Percentiles rank a stretch among this genome's conserved stretches.
Evolutionary conservation across 768 basidiomycete genomes (phyloP).

Genomic region (Leucosporidium creatinivorum): DNA sequence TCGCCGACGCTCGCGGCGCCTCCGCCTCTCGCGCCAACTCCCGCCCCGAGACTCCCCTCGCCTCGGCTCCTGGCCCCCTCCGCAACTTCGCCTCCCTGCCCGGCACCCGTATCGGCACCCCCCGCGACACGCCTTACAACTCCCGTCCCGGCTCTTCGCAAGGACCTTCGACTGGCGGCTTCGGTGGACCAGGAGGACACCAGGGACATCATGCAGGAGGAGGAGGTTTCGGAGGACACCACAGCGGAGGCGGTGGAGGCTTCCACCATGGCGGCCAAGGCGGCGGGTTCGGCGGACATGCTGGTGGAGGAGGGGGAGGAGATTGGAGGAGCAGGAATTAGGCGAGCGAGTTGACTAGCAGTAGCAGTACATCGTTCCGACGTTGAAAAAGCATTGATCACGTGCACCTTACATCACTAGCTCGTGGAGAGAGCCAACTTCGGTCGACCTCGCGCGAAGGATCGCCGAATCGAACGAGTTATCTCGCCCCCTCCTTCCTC

Average conservation of each 20-base stretch:
- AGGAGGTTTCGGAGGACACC: neutral
- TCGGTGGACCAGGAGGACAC: neutral
- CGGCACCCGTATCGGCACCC: neutral
- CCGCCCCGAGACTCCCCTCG: conserved; percentile 1
- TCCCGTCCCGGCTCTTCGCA: conserved; percentile 6
- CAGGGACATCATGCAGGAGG: neutral
- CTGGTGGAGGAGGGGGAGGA: neutral
- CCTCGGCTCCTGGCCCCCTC: neutral
- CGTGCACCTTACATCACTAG: too few relatives aligned
- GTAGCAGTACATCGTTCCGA: too few relatives aligned
- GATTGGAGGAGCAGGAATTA: neutral
- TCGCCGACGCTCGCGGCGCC: neutral
- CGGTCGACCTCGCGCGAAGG: too few relatives aligned
- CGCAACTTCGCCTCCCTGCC: conserved; percentile 3
- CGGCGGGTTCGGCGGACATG: neutral
- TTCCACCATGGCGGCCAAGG: neutral
- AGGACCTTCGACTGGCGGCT: neutral
- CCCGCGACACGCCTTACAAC: conserved; percentile 7
- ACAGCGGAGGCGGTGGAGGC: neutral
- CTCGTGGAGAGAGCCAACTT: too few relatives aligned
- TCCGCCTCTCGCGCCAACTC: neutral
- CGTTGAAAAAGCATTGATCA: too few relatives aligned
- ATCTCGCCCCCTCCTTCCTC: too few relatives aligned
- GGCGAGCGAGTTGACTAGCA: neutral
- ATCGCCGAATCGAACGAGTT: too few relatives aligned